These are phyloP conservation scores for Thozetella sp. DNA, from an alignment of 495 filamentous ascomycete species.

Conservation along the genomic window DNA sequence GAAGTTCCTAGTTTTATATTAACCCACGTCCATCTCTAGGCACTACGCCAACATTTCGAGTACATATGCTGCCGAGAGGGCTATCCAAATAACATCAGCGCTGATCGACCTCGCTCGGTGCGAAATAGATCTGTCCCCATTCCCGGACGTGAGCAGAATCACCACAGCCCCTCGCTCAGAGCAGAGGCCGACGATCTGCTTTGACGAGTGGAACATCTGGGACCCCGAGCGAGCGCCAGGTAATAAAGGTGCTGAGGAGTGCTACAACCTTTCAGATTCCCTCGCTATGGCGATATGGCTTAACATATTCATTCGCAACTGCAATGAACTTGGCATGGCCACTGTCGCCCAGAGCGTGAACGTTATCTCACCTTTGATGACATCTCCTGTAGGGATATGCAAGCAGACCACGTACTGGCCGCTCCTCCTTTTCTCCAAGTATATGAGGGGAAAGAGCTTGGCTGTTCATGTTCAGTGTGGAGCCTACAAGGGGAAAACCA, in stretches of 20 bases:
- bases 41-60: constrained; percentile 61
- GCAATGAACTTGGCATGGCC: constrained; percentile 72
- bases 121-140: constrained; percentile 38
- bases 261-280: constrained; percentile 76
- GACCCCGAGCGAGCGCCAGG: constrained; percentile 73
- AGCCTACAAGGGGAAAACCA: constrained; percentile 64
- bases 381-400: constrained; percentile 58
- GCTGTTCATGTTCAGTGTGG: constrained; percentile 59
- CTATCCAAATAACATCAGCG: constrained; percentile 67
- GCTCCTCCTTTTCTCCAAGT: constrained; percentile 67
- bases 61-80: constrained; percentile 70
- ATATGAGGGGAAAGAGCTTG: constrained; percentile 73
- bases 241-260: constrained; percentile 67
- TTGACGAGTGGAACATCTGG: constrained; percentile 90
- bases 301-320: constrained; percentile 78
- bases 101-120: constrained; percentile 77
- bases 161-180: constrained; percentile 53
- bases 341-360: constrained; percentile 81
- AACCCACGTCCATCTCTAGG: too few species aligned
- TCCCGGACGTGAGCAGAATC: background rate
- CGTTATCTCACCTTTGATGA: constrained; percentile 79
- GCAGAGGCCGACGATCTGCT: constrained; percentile 71
- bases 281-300: constrained; percentile 73
- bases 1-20: too few species aligned
- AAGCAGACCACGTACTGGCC: constrained; percentile 84